These are phyloP conservation scores for Anthoceros angustus DNA, from an alignment of 225 moss, liverwort and hornwort species.

Conservation along the genomic window DNA sequence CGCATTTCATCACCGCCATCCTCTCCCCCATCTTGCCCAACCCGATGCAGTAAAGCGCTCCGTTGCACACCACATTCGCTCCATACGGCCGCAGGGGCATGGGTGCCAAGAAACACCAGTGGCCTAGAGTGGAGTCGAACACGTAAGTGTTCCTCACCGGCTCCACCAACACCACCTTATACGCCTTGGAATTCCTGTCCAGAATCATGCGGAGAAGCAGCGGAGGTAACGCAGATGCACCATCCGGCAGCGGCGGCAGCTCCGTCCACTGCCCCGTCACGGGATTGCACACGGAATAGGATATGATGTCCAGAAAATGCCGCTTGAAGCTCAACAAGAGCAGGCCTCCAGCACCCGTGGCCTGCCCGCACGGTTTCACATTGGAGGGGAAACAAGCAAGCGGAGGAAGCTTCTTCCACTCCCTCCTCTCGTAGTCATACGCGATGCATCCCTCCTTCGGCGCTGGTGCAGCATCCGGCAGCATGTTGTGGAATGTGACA, in stretches of 20 bases:
- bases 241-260: neutral
- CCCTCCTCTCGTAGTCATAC: neutral
- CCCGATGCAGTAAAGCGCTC: neutral
- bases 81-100: slow-evolving; percentile 1
- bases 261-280: neutral
- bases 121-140: neutral
- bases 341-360: neutral
- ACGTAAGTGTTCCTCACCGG: slow-evolving; percentile 1
- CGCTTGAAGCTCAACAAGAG: neutral
- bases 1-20: neutral
- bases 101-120: neutral
- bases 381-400: neutral
- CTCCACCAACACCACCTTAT: slow-evolving; percentile 5
- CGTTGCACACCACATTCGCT: slow-evolving; percentile 3
- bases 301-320: neutral
- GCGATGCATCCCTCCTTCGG: neutral
- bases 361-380: neutral
- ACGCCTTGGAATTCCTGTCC: neutral
- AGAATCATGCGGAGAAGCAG: neutral
- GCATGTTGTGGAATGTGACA: neutral
- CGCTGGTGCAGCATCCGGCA: neutral
- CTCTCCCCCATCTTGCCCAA: neutral
- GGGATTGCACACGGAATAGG: neutral
- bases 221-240: neutral
- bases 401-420: neutral